These are phyloP conservation scores for Mycena pura DNA, from an alignment of 768 basidiomycete species.

Conservation along the genomic window DNA sequence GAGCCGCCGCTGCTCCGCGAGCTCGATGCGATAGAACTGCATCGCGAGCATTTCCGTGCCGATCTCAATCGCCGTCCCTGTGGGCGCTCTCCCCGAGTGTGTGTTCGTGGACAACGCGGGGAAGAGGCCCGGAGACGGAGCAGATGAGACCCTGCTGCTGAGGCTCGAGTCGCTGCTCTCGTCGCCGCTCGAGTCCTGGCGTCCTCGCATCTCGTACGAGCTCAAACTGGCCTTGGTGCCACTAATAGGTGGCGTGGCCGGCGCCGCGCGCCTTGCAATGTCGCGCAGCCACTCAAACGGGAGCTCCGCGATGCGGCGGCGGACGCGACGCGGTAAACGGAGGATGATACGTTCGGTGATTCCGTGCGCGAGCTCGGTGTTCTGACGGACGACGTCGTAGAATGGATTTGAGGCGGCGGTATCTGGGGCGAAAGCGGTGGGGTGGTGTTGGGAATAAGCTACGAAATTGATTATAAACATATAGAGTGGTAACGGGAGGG, in stretches of 20 bases:
- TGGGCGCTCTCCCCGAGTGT: slow-evolving; percentile 38
- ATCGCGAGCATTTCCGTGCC: slow-evolving; percentile 82
- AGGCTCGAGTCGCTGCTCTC: slow-evolving; percentile 35
- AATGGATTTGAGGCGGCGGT: slow-evolving; percentile 76
- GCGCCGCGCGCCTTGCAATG: slow-evolving; percentile 63
- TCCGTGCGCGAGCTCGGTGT: slow-evolving; percentile 77
- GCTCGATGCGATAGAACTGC: slow-evolving; percentile 93
- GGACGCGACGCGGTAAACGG: slow-evolving; percentile 54
- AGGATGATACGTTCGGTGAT: slow-evolving; percentile 86
- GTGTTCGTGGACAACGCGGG: slow-evolving; percentile 34
- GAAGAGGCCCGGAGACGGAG: slow-evolving; percentile 10
- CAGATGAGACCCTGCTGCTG: neutral
- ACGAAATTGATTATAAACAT: too few relatives aligned
- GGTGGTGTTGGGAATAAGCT: neutral
- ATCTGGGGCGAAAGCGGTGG: slow-evolving; percentile 15
- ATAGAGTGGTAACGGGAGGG: too few relatives aligned
- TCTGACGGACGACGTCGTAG: slow-evolving; percentile 92
- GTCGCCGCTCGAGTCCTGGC: slow-evolving; percentile 41
- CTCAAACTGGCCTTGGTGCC: slow-evolving; percentile 8
- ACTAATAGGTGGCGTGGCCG: slow-evolving; percentile 16
- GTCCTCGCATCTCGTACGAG: neutral
- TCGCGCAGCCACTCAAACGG: slow-evolving; percentile 82
- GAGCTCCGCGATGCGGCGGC: slow-evolving; percentile 69
- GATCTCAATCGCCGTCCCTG: slow-evolving; percentile 43
- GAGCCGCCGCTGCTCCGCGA: slow-evolving; percentile 87